Evolutionary conservation across 768 basidiomycete species (phyloP).

Genomic region (Boletus rubroflammeus): DNA sequence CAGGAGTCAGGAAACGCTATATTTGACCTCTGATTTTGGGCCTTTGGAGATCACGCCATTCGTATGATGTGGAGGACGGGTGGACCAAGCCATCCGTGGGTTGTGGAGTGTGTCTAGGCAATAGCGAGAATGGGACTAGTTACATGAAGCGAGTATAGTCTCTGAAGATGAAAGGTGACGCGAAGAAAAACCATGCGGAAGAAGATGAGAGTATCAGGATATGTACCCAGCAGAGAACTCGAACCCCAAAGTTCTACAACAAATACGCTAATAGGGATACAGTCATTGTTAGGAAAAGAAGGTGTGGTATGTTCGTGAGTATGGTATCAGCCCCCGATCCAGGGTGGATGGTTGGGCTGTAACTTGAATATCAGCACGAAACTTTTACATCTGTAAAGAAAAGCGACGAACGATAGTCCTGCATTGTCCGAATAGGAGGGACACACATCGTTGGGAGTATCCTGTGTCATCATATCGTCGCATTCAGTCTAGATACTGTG

Average conservation of each 20-base stretch:
- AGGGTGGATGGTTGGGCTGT: slow-evolving; percentile 32
- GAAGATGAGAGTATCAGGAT: neutral
- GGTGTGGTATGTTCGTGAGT: slow-evolving; percentile 10
- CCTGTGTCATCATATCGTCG: slow-evolving; percentile 27
- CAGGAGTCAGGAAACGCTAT: neutral
- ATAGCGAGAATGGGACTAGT: neutral
- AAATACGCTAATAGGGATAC: slow-evolving; percentile 16
- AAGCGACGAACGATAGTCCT: slow-evolving; percentile 52
- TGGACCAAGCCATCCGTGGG: neutral
- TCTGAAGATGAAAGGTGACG: neutral
- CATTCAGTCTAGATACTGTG: slow-evolving; percentile 1
- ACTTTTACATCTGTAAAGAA: neutral
- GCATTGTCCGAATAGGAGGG: slow-evolving; percentile 68
- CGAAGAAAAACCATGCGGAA: neutral
- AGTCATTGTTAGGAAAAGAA: slow-evolving; percentile 18
- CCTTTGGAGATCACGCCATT: neutral
- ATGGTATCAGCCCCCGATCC: slow-evolving; percentile 18
- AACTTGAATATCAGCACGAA: slow-evolving; percentile 5
- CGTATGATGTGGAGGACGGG: neutral
- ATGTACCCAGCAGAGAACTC: neutral
- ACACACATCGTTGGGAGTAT: slow-evolving; percentile 49
- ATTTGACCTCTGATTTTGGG: neutral
- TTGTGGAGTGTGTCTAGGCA: neutral
- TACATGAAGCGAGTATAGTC: neutral
- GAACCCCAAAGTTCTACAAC: slow-evolving; percentile 14